Conservation (phyloP, 2,329 filamentous ascomycete species). For the Orbilia brochopaga region DNA sequence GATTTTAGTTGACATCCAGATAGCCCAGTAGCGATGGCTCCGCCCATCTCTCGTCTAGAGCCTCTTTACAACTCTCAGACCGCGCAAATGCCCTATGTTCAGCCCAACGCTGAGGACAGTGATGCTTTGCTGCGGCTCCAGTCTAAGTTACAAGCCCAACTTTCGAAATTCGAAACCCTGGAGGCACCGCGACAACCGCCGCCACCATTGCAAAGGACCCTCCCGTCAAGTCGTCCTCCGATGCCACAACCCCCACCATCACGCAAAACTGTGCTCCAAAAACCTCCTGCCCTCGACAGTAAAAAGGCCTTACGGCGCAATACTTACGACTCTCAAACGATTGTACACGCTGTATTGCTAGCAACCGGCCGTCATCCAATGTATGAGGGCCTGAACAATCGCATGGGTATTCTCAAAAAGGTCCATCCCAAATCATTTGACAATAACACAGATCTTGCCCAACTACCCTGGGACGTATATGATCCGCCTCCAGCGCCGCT, state of each 20-base stretch:
- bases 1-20: neutral
- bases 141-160: conserved; percentile 30
- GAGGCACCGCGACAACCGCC: conserved; percentile 11
- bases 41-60: conserved; percentile 4
- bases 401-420: conserved; percentile 59
- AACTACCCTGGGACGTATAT: conserved; percentile 53
- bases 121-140: conserved; percentile 13
- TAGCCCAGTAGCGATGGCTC: conserved; percentile 2
- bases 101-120: neutral
- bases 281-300: conserved; percentile 57
- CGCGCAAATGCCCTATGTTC: neutral
- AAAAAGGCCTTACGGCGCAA: conserved; percentile 60
- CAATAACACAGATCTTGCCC: conserved; percentile 50
- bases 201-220: neutral
- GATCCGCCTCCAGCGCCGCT: conserved; percentile 46
- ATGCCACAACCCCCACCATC: conserved; percentile 4
- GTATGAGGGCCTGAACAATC: conserved; percentile 66
- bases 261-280: conserved; percentile 16
- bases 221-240: neutral
- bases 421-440: conserved; percentile 36
- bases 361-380: conserved; percentile 68
- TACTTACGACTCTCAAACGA: conserved; percentile 67
- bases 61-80: conserved; percentile 2
- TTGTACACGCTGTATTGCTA: conserved; percentile 69
- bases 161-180: conserved; percentile 17